These are phyloP conservation scores for Pachyrhizus erosus DNA, from an alignment of 306 rosid genomes.

Conservation along the genomic window DNA sequence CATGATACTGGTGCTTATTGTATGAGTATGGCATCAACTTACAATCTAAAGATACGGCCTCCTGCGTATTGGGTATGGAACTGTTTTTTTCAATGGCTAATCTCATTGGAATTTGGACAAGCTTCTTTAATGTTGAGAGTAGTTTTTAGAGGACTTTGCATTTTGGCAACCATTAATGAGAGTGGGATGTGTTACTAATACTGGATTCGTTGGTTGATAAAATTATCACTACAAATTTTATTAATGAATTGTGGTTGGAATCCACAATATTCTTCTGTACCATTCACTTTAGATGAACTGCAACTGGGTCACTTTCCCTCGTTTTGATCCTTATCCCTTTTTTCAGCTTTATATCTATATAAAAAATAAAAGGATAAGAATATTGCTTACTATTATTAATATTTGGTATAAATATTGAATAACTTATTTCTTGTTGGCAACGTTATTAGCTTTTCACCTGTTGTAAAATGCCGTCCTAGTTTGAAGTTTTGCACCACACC, in stretches of 20 bases:
- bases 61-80: slow-evolving; percentile 87
- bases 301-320: neutral
- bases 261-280: neutral
- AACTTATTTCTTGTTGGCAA: neutral
- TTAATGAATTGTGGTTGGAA: neutral
- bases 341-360: neutral
- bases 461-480: neutral
- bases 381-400: neutral
- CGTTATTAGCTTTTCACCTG: neutral
- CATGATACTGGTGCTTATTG: slow-evolving; percentile 98
- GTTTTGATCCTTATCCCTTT: neutral
- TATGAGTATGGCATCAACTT: slow-evolving; percentile 99
- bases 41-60: slow-evolving; percentile 95
- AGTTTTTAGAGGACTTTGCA: neutral
- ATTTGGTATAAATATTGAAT: neutral
- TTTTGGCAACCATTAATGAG: neutral
- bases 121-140: neutral
- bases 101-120: neutral
- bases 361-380: neutral
- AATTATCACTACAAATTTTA: slow-evolving; percentile 26
- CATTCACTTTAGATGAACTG: neutral
- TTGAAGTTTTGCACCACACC: neutral
- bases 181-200: slow-evolving; percentile 31
- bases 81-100: neutral
- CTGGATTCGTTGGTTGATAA: slow-evolving; percentile 21